Evolutionary conservation across 2,329 filamentous ascomycete species (phyloP), one percentile per base, ranked within the genome.

Genomic region (Ceratocystis harringtonii): DNA sequence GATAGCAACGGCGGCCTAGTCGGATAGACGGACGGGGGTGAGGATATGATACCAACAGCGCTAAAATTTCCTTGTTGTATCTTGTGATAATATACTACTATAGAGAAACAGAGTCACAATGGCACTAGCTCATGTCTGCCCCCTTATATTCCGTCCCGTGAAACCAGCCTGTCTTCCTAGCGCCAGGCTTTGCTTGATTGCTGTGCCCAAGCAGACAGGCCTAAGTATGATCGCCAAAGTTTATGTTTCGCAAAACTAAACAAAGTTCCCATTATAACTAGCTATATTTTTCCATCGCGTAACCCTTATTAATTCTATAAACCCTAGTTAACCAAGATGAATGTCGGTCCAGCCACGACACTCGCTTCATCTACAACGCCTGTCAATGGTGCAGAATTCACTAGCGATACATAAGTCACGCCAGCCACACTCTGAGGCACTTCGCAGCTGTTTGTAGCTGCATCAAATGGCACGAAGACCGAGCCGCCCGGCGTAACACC

Each of bases 341-440:
- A 80, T 76, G 84, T 80, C 61, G 83, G 82, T 1, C 85, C 87
- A 70, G 86, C 86, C 69, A 89, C 76, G 61, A 84, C 84, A 70
- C 85, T 84, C 65, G 80, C 81, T 74, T 88, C 84, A 2, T 79
- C 81, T 68, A 86, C 72, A 45, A 77, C 73, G 44, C 81, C 82
- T 25, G 75, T 76, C 36, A 78, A 71, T 19, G 82, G 81, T 1
- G 75, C 77, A 36, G 72, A 72, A 70, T 73, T 87, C 65, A 85
- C 82, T 69, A 90, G 78, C 70, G 84, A 84, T 71, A 89, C 79
- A 75, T 88, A 90, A 62, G 83, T 81, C 69, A 88, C 77, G 60
- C 87, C 87, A 7, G 78, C 77, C 55, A 89, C 74, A 71, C 80
- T 80, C 70, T 82, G 79, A 15, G 87, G 86, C 30, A 88, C 79